phyloP scores from a whole-genome alignment of 2,329 filamentous ascomycete genomes.

The Xylariaceae sp. region DNA sequence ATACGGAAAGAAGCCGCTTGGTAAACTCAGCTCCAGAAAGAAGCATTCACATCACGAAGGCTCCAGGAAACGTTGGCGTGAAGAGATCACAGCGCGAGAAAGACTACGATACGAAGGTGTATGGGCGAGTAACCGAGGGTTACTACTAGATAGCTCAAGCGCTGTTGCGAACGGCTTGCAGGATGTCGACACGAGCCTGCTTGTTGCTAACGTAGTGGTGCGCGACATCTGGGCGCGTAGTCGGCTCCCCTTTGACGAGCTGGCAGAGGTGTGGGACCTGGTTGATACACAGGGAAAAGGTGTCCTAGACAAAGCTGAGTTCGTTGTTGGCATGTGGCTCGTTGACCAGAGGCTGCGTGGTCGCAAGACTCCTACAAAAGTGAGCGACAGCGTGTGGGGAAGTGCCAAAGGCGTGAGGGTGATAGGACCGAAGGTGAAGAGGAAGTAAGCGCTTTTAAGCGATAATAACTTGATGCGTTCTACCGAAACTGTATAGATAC shows the following conservation, averaged over 20 bases:
- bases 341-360: slow-evolving; percentile 83
- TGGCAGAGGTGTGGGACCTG: slow-evolving; percentile 79
- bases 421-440: slow-evolving; percentile 28
- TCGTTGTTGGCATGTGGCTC: slow-evolving; percentile 84
- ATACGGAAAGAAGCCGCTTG: slow-evolving; percentile 60
- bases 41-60: slow-evolving; percentile 81
- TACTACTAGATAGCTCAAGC: slow-evolving; percentile 47
- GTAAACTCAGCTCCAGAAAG: slow-evolving; percentile 54
- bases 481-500: slow-evolving; percentile 5
- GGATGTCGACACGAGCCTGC: slow-evolving; percentile 48
- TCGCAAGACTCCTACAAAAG: slow-evolving; percentile 74
- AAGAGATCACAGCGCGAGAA: slow-evolving; percentile 74
- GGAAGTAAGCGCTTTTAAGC: slow-evolving; percentile 4
- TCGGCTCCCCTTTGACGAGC: slow-evolving; percentile 69
- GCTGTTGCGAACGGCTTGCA: slow-evolving; percentile 12
- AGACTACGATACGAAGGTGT: slow-evolving; percentile 83
- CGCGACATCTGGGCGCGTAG: slow-evolving; percentile 79
- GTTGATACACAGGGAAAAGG: slow-evolving; percentile 66
- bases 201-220: slow-evolving; percentile 72
- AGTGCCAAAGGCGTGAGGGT: slow-evolving; percentile 63
- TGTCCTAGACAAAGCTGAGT: slow-evolving; percentile 70
- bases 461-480: background rate
- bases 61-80: slow-evolving; percentile 76
- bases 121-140: slow-evolving; percentile 81
- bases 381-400: slow-evolving; percentile 77